These are phyloP conservation scores for Rossbeevera mucosa DNA, from an alignment of 768 basidiomycete genomes.

Conservation along the genomic window DNA sequence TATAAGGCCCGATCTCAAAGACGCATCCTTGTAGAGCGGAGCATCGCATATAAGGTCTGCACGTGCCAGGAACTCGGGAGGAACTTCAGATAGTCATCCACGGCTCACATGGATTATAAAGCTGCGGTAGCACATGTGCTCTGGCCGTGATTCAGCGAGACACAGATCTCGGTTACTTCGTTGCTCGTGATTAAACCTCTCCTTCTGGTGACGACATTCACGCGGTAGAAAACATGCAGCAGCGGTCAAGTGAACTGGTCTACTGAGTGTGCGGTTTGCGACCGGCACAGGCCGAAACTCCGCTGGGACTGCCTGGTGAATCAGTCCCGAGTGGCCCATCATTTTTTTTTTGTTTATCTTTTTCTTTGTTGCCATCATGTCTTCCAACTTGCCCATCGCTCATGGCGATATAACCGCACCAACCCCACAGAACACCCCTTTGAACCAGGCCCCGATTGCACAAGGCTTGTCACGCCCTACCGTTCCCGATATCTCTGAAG, in stretches of 20 bases:
- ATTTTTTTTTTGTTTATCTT: slow-evolving; percentile 21
- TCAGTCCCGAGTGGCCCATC: slow-evolving; percentile 16
- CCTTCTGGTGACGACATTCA: neutral
- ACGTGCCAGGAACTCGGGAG: neutral
- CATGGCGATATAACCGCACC: slow-evolving; percentile 70
- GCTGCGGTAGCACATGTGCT: neutral
- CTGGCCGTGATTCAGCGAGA: neutral
- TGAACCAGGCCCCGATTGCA: slow-evolving; percentile 76
- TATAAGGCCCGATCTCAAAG: neutral
- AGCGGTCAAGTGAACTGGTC: neutral
- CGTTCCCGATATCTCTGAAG: slow-evolving; percentile 84
- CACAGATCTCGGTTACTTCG: neutral
- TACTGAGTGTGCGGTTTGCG: neutral
- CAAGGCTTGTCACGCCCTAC: slow-evolving; percentile 79
- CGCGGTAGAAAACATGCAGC: neutral
- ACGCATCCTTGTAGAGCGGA: neutral
- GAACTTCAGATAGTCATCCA: neutral
- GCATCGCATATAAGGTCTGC: neutral
- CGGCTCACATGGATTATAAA: neutral
- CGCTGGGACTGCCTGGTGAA: slow-evolving; percentile 23
- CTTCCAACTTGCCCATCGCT: slow-evolving; percentile 62
- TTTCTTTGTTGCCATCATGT: slow-evolving; percentile 45
- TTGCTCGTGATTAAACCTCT: neutral
- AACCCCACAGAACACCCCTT: slow-evolving; percentile 90
- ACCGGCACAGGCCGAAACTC: slow-evolving; percentile 35